A percentile compares a stretch with the other conserved stretches of the same genome.
Evolutionary conservation across 176 grass and related monocot species (phyloP).

Genomic region (Hordeum vulgare): MorexV3_pseudomolecules_assembly NC_058518.1:376333097-376333596

Average conservation of each 20-base stretch:
- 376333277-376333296: slow-evolving; percentile 77
- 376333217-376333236: slow-evolving; percentile 45
- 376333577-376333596: slow-evolving; percentile 90
- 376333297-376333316: slow-evolving; percentile 86
- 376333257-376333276: slow-evolving; percentile 47
- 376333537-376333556: slow-evolving; percentile 56
- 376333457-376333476: slow-evolving; percentile 83
- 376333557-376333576: slow-evolving; percentile 70
- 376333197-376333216: slow-evolving; percentile 54
- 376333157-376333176: slow-evolving; percentile 31
- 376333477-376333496: slow-evolving; percentile 80
- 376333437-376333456: slow-evolving; percentile 78
- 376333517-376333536: slow-evolving; percentile 53
- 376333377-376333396: slow-evolving; percentile 46
- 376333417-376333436: slow-evolving; percentile 99
- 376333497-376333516: slow-evolving; percentile 66
- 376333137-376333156: neutral
- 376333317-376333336: slow-evolving; percentile 84
- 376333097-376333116: neutral
- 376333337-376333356: slow-evolving; percentile 90
- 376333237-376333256: slow-evolving; percentile 1
- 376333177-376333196: slow-evolving; percentile 77
- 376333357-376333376: slow-evolving; percentile 98
- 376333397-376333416: slow-evolving; percentile 81
- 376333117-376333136: neutral